These are phyloP conservation scores for maize (Zea mays) DNA, from an alignment of 176 grass and related monocot species.

Conservation along the genomic window Zm-B73-REFERENCE-NAM-5.0 NC_050102.1:5685001-5685500, in stretches of 20 bases:
- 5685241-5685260: background rate
- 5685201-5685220: background rate
- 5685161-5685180: background rate
- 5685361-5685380: background rate
- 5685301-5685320: background rate
- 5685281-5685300: slow-evolving; percentile 23
- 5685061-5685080: slow-evolving; percentile 8
- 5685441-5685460: slow-evolving; percentile 45
- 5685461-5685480: slow-evolving; percentile 25
- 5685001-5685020: background rate
- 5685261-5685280: slow-evolving; percentile 27
- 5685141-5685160: too few species aligned
- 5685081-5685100: background rate
- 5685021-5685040: background rate
- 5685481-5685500: background rate
- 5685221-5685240: background rate
- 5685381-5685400: too few species aligned
- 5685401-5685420: background rate
- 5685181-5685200: slow-evolving; percentile 1
- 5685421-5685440: background rate
- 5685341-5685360: slow-evolving; percentile 26
- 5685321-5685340: background rate
- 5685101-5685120: background rate
- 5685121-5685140: slow-evolving; percentile 3
- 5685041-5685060: slow-evolving; percentile 27